Percentiles rank a stretch among this genome's conserved stretches.
These are phyloP conservation scores for Tuber aestivum DNA, from an alignment of 495 filamentous ascomycete species.

Conservation along the genomic window DNA sequence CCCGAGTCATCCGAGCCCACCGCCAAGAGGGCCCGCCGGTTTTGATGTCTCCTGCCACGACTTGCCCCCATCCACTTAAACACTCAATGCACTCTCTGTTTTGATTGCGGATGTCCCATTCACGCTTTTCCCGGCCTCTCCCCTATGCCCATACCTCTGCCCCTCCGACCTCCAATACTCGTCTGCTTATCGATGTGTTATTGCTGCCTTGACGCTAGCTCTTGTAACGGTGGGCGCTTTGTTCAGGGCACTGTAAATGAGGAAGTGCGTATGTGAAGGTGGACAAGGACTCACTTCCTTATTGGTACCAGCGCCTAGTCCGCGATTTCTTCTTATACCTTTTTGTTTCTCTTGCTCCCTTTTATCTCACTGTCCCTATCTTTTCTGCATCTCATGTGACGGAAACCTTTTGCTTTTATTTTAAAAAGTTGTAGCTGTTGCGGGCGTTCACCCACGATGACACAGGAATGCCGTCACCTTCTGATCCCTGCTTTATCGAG, in stretches of 20 bases:
- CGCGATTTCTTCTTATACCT: not conserved
- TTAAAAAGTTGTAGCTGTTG: not conserved
- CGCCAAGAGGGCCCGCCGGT: not conserved
- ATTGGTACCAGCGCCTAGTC: not conserved
- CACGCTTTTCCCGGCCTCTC: not conserved
- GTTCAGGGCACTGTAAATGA: not conserved
- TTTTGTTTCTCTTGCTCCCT: not conserved
- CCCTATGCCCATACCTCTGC: no score
- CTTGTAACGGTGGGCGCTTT: not conserved
- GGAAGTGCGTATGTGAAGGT: not conserved
- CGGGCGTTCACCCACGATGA: no score
- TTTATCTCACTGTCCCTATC: not conserved
- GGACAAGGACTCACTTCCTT: not conserved
- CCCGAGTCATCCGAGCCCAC: not conserved
- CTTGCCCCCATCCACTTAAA: not conserved
- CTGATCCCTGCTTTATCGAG: no score
- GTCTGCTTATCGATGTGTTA: not conserved
- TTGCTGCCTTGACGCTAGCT: no score
- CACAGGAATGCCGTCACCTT: no score
- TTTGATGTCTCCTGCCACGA: not conserved
- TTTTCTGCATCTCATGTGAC: not conserved
- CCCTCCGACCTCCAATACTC: not conserved
- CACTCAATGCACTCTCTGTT: not conserved
- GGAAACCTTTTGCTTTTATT: not conserved
- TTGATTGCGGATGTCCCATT: no score